phyloP scores from a whole-genome alignment of 163 green algal genomes.

The Chlorella variabilis region DNA sequence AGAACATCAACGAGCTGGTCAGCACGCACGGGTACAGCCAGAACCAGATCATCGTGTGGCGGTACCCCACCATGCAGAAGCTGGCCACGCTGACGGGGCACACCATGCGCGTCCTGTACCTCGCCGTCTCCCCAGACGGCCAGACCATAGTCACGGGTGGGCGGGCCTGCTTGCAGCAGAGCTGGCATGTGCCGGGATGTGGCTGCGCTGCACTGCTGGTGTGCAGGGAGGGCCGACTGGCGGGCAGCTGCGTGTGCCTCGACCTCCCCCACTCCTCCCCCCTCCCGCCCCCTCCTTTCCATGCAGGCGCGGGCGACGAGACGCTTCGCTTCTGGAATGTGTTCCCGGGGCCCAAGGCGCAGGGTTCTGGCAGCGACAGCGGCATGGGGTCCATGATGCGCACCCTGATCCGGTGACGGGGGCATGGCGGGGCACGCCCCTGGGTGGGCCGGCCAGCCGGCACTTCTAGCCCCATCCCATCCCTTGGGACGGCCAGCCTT shows the following conservation, averaged over 20 bases:
- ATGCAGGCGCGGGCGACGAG: slow-evolving; percentile 89
- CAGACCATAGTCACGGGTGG: slow-evolving; percentile 77
- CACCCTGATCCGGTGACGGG: slow-evolving; percentile 67
- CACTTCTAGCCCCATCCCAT: too few relatives aligned
- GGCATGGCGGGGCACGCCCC: too few relatives aligned
- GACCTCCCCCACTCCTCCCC: too few relatives aligned
- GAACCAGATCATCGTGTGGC: slow-evolving; percentile 98
- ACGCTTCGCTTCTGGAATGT: slow-evolving; percentile 98
- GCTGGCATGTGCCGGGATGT: neutral
- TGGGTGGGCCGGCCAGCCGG: too few relatives aligned
- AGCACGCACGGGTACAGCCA: slow-evolving; percentile 95
- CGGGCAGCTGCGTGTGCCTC: too few relatives aligned
- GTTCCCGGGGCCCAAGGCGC: slow-evolving; percentile 76
- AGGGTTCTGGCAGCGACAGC: slow-evolving; percentile 33
- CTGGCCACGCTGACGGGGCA: slow-evolving; percentile 95
- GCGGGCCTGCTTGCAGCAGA: too few relatives aligned
- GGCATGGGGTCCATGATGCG: slow-evolving; percentile 62
- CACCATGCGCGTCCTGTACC: slow-evolving; percentile 92
- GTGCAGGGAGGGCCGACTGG: too few relatives aligned
- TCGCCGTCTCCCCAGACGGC: slow-evolving; percentile 93
- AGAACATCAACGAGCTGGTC: slow-evolving; percentile 96
- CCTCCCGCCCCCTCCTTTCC: neutral
- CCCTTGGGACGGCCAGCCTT: too few relatives aligned
- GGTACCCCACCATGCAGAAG: slow-evolving; percentile 91
- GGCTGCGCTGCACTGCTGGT: too few relatives aligned